phyloP scores from a whole-genome alignment of 169 alveolate genomes.

The Cryptosporidium tyzzeri region DNA sequence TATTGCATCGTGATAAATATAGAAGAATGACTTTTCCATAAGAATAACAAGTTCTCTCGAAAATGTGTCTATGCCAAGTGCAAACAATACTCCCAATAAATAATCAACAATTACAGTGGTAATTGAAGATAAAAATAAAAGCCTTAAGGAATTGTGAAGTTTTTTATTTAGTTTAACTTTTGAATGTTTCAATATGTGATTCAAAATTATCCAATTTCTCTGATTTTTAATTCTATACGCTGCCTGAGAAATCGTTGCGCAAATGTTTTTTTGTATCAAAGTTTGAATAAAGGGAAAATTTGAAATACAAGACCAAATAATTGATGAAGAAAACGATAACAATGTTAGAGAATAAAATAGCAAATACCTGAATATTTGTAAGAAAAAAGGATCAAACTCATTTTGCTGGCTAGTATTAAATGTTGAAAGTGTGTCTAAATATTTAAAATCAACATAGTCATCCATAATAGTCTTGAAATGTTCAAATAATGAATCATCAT shows the following conservation, averaged over 20 bases:
- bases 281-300: conserved; percentile 47
- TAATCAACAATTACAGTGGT: conserved; percentile 56
- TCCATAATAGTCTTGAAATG: conserved; percentile 4
- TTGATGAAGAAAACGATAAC: conserved; percentile 27
- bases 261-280: conserved; percentile 44
- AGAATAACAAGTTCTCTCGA: conserved; percentile 41
- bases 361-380: conserved; percentile 48
- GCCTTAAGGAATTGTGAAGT: conserved; percentile 20
- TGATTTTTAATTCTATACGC: conserved; percentile 61
- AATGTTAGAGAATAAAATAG: conserved; percentile 21
- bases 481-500: conserved; percentile 12
- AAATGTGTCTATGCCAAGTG: conserved; percentile 45
- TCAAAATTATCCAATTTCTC: conserved; percentile 62
- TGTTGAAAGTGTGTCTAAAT: not conserved
- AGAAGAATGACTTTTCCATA: conserved; percentile 50
- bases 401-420: not conserved
- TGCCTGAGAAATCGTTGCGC: conserved; percentile 43
- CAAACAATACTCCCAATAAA: conserved; percentile 47
- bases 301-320: conserved; percentile 36
- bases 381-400: conserved; percentile 32
- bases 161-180: conserved; percentile 13
- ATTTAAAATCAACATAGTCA: not conserved
- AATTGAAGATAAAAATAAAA: conserved; percentile 39
- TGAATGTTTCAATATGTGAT: conserved; percentile 3
- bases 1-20: conserved; percentile 68